A percentile compares a stretch with the other conserved stretches of the same genome.
Conservation (phyloP, 805 yeast species). For the Jamesozyma lodderae region DNA sequence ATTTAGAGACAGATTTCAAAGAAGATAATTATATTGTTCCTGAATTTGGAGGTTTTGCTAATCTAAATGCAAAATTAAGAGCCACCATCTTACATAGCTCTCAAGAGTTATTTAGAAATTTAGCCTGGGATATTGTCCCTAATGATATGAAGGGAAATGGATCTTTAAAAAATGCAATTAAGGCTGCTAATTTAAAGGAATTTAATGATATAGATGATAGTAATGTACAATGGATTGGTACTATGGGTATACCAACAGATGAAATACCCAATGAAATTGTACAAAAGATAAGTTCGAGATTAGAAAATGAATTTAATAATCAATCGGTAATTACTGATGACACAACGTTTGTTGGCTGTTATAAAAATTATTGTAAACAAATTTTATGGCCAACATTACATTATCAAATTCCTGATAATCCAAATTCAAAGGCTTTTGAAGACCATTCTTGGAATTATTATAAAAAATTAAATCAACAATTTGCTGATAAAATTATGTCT, state of each 20-base stretch:
- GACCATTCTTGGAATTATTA: constrained; percentile 90
- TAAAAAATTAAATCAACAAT: constrained; percentile 57
- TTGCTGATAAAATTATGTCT: constrained; percentile 67
- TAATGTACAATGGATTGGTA: constrained; percentile 67
- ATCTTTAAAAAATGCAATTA: constrained; percentile 79
- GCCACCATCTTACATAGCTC: constrained; percentile 30
- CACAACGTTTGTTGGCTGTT: constrained; percentile 77
- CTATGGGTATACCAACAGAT: constrained; percentile 88
- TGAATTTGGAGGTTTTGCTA: constrained; percentile 66
- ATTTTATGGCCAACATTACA: constrained; percentile 93
- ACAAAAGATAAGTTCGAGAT: constrained; percentile 39
- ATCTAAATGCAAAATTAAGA: constrained; percentile 41
- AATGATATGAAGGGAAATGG: constrained; percentile 68
- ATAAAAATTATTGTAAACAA: constrained; percentile 83
- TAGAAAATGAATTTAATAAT: constrained; percentile 43
- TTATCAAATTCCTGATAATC: constrained; percentile 91
- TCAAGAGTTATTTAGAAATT: constrained; percentile 33
- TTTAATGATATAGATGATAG: constrained; percentile 27
- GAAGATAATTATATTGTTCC: constrained; percentile 26
- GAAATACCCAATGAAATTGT: constrained; percentile 52
- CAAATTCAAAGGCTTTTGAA: constrained; percentile 85
- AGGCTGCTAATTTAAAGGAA: constrained; percentile 42
- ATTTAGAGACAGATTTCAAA: constrained; percentile 12
- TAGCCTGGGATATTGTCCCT: constrained; percentile 66
- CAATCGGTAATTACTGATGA: constrained; percentile 68